phyloP scores from a whole-genome alignment of 148 eudicot species.

The Euryodendron excelsum region DNA sequence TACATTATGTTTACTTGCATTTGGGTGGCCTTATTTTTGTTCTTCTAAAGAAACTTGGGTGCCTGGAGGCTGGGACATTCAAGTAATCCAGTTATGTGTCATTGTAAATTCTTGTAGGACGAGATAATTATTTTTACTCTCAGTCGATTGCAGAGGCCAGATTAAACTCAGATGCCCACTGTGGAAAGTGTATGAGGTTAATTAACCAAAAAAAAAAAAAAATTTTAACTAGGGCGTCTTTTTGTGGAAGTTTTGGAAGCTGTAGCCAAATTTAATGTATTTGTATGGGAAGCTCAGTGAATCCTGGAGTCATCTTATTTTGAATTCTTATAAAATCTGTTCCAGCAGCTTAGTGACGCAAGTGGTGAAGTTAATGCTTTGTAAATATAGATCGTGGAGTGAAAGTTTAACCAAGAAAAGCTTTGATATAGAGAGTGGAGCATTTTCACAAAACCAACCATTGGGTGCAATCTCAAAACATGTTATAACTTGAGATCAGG shows the following conservation, averaged over 20 bases:
- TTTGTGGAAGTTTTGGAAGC: neutral
- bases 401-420: neutral
- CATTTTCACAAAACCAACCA: too few relatives aligned
- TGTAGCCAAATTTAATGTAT: neutral
- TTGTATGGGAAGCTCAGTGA: neutral
- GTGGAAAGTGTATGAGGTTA: too few relatives aligned
- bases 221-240: neutral
- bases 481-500: neutral
- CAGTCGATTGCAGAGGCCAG: neutral
- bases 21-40: neutral
- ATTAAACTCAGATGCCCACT: neutral
- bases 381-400: neutral
- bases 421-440: neutral
- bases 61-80: neutral
- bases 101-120: neutral
- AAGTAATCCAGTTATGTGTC: neutral
- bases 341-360: too few relatives aligned
- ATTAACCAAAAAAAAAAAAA: neutral
- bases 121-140: neutral
- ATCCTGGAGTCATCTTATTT: too few relatives aligned
- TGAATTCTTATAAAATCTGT: too few relatives aligned
- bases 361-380: neutral
- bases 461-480: neutral
- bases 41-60: neutral
- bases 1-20: neutral